Conservation (phyloP, 768 basidiomycete genomes). For the Pleurotus salmoneostramineus region DNA sequence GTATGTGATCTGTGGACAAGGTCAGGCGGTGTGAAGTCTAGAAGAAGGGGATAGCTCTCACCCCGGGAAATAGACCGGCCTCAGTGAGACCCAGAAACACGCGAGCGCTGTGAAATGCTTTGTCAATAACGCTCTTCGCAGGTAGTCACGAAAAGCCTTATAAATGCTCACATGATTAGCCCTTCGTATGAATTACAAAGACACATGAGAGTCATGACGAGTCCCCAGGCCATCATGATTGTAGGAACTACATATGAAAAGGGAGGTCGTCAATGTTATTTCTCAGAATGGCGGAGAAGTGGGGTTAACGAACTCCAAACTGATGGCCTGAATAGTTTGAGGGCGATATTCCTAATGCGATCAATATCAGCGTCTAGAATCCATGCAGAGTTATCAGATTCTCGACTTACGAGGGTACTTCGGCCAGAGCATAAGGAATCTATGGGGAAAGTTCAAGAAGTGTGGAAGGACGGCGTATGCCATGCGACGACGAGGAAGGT, state of each 20-base stretch:
- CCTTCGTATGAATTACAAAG: conserved; percentile 20
- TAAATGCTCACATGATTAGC: conserved; percentile 23
- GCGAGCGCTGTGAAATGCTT: conserved; percentile 18
- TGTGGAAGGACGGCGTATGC: too few relatives aligned
- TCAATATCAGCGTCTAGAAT: background rate
- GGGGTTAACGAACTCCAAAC: conserved; percentile 18
- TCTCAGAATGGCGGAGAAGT: background rate
- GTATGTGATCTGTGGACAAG: conserved; percentile 21
- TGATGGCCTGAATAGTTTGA: conserved; percentile 22
- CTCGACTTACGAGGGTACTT: conserved; percentile 19
- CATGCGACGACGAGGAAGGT: background rate
- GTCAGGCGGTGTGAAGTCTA: too few relatives aligned
- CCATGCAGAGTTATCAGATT: background rate
- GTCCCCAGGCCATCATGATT: conserved; percentile 21
- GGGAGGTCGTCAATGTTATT: background rate
- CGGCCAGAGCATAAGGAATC: conserved; percentile 23
- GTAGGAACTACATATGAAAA: conserved; percentile 13
- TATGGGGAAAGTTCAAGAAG: background rate
- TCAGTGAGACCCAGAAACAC: conserved; percentile 22
- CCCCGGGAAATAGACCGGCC: conserved; percentile 22
- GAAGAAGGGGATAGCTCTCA: conserved; percentile 9
- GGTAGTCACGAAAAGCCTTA: background rate
- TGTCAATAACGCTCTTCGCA: conserved; percentile 9
- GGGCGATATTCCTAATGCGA: conserved; percentile 17
- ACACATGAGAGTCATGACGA: conserved; percentile 23